Evolutionary conservation across 164 flowering plant species (phyloP).

Genomic region (Cinnamomum chago): DNA sequence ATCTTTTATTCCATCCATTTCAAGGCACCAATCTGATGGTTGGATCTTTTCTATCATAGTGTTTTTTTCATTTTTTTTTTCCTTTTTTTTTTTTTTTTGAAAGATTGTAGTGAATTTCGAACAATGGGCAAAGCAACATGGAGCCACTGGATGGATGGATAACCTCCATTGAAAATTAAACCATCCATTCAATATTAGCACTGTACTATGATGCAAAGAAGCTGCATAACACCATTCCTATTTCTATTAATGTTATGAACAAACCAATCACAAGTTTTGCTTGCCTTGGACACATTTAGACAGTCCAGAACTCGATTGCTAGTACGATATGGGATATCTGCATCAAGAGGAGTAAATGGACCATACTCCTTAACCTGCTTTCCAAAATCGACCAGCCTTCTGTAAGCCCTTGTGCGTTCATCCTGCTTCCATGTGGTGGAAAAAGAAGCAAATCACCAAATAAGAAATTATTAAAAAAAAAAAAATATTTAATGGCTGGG

Average conservation of each 20-base stretch:
- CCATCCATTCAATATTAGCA: not conserved
- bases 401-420: conserved; percentile 63
- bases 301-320: conserved; percentile 30
- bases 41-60: not conserved
- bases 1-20: not conserved
- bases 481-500: not conserved
- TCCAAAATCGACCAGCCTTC: conserved; percentile 51
- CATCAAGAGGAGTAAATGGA: conserved; percentile 30
- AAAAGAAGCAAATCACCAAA: not conserved
- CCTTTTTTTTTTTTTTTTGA: no score
- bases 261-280: conserved; percentile 11
- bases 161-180: not conserved
- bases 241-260: no score
- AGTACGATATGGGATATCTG: not conserved
- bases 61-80: not conserved
- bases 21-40: not conserved
- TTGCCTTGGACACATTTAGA: conserved; percentile 71
- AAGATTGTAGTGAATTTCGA: not conserved
- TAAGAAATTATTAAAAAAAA: conserved; percentile 3
- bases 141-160: not conserved
- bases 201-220: no score
- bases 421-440: conserved; percentile 44
- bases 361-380: conserved; percentile 54
- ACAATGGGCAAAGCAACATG: not conserved
- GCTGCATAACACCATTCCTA: no score